Evolutionary conservation across 805 yeast genomes (phyloP).

Genomic region (Ogataea methylovora): DNA sequence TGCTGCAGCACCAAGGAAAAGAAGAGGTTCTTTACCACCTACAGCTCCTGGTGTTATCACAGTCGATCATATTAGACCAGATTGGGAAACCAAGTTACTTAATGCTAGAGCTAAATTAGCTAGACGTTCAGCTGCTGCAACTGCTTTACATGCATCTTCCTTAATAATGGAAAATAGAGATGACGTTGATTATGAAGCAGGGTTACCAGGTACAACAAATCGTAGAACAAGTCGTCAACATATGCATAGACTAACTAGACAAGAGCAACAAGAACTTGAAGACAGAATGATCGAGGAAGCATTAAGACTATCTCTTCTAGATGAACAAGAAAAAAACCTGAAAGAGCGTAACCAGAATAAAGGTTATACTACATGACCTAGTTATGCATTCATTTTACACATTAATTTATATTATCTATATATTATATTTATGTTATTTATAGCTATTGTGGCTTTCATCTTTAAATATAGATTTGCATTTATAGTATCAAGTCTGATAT

Average conservation of each 20-base stretch:
- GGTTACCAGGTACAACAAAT: constrained; percentile 1
- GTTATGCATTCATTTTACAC: no score
- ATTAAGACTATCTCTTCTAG: constrained; percentile 61
- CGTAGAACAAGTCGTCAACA: not conserved
- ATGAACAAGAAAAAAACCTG: constrained; percentile 50
- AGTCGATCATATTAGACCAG: constrained; percentile 82
- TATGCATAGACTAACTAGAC: constrained; percentile 8
- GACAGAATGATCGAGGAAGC: constrained; percentile 84
- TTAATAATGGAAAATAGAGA: constrained; percentile 37
- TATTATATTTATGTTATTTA: no score
- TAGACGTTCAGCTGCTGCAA: constrained; percentile 87
- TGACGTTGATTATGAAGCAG: not conserved
- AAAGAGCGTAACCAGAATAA: constrained; percentile 14
- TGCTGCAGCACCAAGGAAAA: constrained; percentile 10
- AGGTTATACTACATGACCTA: no score
- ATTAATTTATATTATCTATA: no score
- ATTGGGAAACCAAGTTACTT: constrained; percentile 74
- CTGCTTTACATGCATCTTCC: constrained; percentile 86
- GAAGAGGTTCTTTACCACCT: constrained; percentile 57
- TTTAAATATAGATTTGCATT: no score
- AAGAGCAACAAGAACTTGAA: constrained; percentile 40
- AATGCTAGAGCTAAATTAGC: constrained; percentile 74
- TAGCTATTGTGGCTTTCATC: no score
- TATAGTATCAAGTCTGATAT: no score
- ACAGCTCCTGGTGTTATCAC: constrained; percentile 65